These are phyloP conservation scores for Daldinia sp. DNA, from an alignment of 2,329 filamentous ascomycete species.

Conservation along the genomic window DNA sequence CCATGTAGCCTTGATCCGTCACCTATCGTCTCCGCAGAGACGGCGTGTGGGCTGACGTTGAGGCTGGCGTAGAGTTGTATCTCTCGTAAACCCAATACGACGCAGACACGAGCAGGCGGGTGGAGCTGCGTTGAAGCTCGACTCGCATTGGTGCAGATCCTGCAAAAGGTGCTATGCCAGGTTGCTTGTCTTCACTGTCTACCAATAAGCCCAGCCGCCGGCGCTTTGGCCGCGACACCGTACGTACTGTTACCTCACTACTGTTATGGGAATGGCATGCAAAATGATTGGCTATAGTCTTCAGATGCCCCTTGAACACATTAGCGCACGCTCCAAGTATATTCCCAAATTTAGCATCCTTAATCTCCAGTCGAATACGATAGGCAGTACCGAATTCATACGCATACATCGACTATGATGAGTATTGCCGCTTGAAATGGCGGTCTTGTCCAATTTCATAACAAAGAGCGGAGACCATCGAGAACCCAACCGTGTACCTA, in stretches of 20 bases:
- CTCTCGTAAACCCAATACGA: constrained; percentile 30
- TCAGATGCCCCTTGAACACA: constrained; percentile 6
- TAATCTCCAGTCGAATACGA: constrained; percentile 36
- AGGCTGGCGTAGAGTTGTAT: constrained; percentile 32
- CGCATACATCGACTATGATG: not conserved
- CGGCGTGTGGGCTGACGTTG: constrained; percentile 34
- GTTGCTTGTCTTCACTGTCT: constrained; percentile 3
- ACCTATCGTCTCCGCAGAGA: constrained; percentile 27
- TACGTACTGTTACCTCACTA: constrained; percentile 27
- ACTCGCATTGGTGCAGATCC: constrained; percentile 30
- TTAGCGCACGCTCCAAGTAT: constrained; percentile 24
- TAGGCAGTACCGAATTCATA: constrained; percentile 7
- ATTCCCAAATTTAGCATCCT: constrained; percentile 32
- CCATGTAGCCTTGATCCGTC: constrained; percentile 18
- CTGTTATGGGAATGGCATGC: constrained; percentile 21
- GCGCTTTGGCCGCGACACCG: constrained; percentile 20
- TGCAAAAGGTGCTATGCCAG: constrained; percentile 14
- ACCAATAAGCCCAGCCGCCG: constrained; percentile 24
- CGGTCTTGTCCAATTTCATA: constrained; percentile 3
- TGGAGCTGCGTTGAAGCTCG: constrained; percentile 12
- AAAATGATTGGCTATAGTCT: constrained; percentile 27
- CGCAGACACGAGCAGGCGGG: constrained; percentile 30
- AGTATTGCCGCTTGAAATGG: not conserved
- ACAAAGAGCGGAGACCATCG: not conserved
- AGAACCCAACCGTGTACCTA: not conserved